Evolutionary conservation across 1,139 yeast genomes (phyloP), one percentile per base, ranked within the genome.

Genomic region (Sugiyamaella pinicola): DNA sequence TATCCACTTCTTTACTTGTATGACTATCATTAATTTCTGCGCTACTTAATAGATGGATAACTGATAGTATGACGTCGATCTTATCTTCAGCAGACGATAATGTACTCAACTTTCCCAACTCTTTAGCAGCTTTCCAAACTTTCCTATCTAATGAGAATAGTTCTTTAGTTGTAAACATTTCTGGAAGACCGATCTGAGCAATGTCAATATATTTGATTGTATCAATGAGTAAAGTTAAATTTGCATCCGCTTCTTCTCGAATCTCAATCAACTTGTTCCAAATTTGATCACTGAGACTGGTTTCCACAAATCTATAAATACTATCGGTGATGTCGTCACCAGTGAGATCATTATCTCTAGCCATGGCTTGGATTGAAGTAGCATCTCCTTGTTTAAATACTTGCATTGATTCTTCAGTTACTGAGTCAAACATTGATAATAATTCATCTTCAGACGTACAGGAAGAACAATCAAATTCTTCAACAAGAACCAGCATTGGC

Each of bases 301-400:
- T 63, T 59, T 89, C 96, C 10, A 87, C 83, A 60, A 87, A 87
- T 53, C 82, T 83, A 61, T 83, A 85, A 1, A 88, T 52, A 82
- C 73, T 55, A 73, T 75, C 62, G 75, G 81, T 60, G 80, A 70
- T 58, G 31, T 69, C 73, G 3, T 85, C 84, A 3, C 83, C 65
- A 0, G 72, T 72, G 0, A 84, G 81, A 47, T 64, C 64, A 12
- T 61, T 55, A 12, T 71, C 69, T 5, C 61, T 53, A 1, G 73
- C 68, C 35, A 69, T 53, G 2, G 67, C 60, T 9, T 69, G 62
- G 8, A 72, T 58, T 7, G 57, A 55, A 2, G 64, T 61, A 5
- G 64, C 61, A 37, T 67, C 72, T n/a, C 74, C 60, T 4, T 67
- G 57, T 49, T 71, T 73, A 35, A 80, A 74, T 3, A 78, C 69